These are phyloP conservation scores for Boletus vinaceobasis DNA, from an alignment of 768 basidiomycete species.

Conservation along the genomic window DNA sequence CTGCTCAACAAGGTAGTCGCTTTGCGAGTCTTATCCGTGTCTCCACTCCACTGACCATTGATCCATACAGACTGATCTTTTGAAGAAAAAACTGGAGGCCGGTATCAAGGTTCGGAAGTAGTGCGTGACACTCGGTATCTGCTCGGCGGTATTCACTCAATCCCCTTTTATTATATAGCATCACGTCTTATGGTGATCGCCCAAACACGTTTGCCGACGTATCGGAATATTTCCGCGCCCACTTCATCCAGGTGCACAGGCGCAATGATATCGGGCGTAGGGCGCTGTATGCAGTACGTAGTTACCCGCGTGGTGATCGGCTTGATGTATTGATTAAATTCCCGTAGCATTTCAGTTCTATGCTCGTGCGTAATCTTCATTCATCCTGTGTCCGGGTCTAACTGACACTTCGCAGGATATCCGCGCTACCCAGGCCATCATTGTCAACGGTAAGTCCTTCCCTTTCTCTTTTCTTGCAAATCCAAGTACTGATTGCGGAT, in stretches of 20 bases:
- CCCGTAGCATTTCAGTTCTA: constrained; percentile 63
- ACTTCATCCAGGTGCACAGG: constrained; percentile 73
- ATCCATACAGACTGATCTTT: constrained; percentile 56
- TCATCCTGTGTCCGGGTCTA: not conserved
- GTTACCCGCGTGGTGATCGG: not conserved
- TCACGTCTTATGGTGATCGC: constrained; percentile 73
- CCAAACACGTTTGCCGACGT: constrained; percentile 69
- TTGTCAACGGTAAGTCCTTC: constrained; percentile 50
- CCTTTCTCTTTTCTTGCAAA: not conserved
- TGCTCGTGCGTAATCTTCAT: constrained; percentile 47
- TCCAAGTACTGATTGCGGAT: not conserved
- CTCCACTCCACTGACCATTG: constrained; percentile 10
- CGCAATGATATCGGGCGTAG: constrained; percentile 59
- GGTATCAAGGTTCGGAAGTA: constrained; percentile 73
- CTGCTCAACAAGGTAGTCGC: constrained; percentile 69
- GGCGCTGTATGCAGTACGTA: constrained; percentile 61
- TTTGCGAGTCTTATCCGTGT: constrained; percentile 2
- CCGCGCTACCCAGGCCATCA: constrained; percentile 62
- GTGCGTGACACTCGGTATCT: constrained; percentile 42
- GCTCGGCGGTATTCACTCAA: not conserved
- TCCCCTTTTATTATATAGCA: constrained; percentile 38
- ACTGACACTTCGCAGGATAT: constrained; percentile 46
- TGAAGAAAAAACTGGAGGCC: constrained; percentile 66
- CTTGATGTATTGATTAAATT: constrained; percentile 7
- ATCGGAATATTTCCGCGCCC: constrained; percentile 79